Percentiles rank a stretch among this genome's conserved stretches.
phyloP scores from a whole-genome alignment of 495 filamentous ascomycete genomes.

The Podospora comata region DNA sequence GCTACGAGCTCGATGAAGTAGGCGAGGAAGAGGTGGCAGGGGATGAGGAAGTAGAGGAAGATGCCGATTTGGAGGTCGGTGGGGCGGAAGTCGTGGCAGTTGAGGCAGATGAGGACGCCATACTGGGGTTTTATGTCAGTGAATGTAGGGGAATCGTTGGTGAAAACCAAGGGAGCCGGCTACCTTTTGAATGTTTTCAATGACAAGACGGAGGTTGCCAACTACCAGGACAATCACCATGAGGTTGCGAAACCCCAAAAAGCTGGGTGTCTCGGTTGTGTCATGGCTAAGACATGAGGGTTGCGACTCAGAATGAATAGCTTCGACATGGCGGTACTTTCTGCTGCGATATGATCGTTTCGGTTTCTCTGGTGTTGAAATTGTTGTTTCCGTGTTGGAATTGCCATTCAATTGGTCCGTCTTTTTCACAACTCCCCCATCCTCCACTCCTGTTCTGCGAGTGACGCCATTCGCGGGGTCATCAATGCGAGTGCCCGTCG shows the following conservation, averaged over 20 bases:
- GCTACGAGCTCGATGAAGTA: constrained; percentile 83
- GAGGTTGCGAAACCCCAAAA: constrained; percentile 89
- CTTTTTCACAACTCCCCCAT: not conserved
- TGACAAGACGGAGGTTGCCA: constrained; percentile 86
- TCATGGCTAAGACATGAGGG: constrained; percentile 87
- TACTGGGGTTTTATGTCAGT: constrained; percentile 54
- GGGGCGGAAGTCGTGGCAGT: constrained; percentile 80
- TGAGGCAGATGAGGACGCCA: constrained; percentile 87
- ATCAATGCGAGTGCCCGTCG: constrained; percentile 9
- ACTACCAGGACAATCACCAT: constrained; percentile 95
- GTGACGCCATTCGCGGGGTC: constrained; percentile 26
- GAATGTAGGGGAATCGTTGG: not conserved
- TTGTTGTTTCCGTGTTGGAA: not conserved
- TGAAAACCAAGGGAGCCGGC: not conserved
- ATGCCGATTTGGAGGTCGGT: constrained; percentile 74
- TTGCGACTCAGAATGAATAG: constrained; percentile 67
- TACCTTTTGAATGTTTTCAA: constrained; percentile 97
- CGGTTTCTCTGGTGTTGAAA: constrained; percentile 16
- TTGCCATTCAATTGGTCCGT: not conserved
- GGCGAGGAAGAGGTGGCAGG: constrained; percentile 83
- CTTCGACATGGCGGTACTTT: constrained; percentile 85
- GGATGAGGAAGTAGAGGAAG: constrained; percentile 77
- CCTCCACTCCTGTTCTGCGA: constrained; percentile 9
- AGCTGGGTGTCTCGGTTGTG: constrained; percentile 67
- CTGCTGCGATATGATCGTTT: constrained; percentile 25